These are phyloP conservation scores for Whalleya microplaca DNA, from an alignment of 2,329 filamentous ascomycete species.

Conservation along the genomic window DNA sequence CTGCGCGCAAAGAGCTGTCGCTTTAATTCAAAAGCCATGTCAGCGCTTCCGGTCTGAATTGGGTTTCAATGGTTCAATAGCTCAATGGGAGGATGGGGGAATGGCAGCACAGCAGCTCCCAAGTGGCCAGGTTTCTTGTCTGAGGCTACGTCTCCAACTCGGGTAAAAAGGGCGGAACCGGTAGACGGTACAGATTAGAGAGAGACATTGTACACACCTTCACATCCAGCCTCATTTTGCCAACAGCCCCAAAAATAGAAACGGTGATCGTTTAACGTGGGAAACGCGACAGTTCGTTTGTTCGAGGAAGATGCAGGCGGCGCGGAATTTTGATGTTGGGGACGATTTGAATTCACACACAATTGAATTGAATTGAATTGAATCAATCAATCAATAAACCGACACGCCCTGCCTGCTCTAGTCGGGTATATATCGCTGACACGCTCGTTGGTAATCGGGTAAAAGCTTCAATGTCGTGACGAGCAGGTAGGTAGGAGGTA, in stretches of 20 bases:
- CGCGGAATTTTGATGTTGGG: slow-evolving; percentile 17
- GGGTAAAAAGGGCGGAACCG: slow-evolving; percentile 20
- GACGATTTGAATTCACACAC: slow-evolving; percentile 15
- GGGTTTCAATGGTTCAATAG: no score
- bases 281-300: slow-evolving; percentile 20
- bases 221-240: slow-evolving; percentile 38
- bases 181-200: no score
- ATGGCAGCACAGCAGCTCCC: slow-evolving; percentile 14
- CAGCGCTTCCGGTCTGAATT: slow-evolving; percentile 28
- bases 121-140: not conserved
- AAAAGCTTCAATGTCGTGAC: no score
- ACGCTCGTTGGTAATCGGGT: no score
- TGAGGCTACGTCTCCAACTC: slow-evolving; percentile 1
- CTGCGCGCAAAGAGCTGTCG: slow-evolving; percentile 85
- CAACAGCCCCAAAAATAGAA: slow-evolving; percentile 20
- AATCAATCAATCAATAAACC: no score
- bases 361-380: not conserved
- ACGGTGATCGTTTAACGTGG: slow-evolving; percentile 16
- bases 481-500: no score
- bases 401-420: no score
- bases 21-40: slow-evolving; percentile 51
- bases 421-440: no score
- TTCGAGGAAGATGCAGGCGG: slow-evolving; percentile 3
- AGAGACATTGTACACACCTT: slow-evolving; percentile 31
- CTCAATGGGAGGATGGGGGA: not conserved